Percentiles rank a stretch among this genome's conserved stretches.
These are phyloP conservation scores for Rhytidiadelphus loreus DNA, from an alignment of 225 moss, liverwort and hornwort species.

Conservation along the genomic window DNA sequence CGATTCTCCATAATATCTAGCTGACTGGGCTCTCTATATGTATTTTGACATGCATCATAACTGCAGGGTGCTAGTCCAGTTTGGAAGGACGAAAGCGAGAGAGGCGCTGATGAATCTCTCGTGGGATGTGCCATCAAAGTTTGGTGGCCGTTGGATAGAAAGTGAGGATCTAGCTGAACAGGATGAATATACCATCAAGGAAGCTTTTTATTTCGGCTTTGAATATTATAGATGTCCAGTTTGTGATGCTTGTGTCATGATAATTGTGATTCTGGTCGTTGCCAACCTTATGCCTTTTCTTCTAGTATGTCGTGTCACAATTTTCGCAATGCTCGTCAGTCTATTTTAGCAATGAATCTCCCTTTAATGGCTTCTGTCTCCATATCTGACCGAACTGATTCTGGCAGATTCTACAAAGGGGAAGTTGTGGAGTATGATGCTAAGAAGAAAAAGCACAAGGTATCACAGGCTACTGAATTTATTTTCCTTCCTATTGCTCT, in stretches of 20 bases:
- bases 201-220: neutral
- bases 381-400: neutral
- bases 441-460: slow-evolving; percentile 92
- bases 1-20: neutral
- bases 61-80: slow-evolving; percentile 18
- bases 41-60: neutral
- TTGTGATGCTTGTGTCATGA: neutral
- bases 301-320: neutral
- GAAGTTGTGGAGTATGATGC: slow-evolving; percentile 52
- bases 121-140: slow-evolving; percentile 80
- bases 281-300: neutral
- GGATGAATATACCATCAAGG: neutral
- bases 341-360: neutral
- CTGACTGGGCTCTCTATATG: neutral
- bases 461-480: neutral
- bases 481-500: neutral
- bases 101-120: slow-evolving; percentile 56
- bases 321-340: neutral
- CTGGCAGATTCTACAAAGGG: slow-evolving; percentile 84
- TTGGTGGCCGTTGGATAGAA: slow-evolving; percentile 95
- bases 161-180: slow-evolving; percentile 25
- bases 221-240: neutral
- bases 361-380: neutral
- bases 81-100: slow-evolving; percentile 36
- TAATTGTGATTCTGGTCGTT: neutral